Percentiles rank a stretch among this genome's conserved stretches.
These are phyloP conservation scores for Bromus sterilis DNA, from an alignment of 176 grass and related monocot genomes.

Conservation along the genomic window DNA sequence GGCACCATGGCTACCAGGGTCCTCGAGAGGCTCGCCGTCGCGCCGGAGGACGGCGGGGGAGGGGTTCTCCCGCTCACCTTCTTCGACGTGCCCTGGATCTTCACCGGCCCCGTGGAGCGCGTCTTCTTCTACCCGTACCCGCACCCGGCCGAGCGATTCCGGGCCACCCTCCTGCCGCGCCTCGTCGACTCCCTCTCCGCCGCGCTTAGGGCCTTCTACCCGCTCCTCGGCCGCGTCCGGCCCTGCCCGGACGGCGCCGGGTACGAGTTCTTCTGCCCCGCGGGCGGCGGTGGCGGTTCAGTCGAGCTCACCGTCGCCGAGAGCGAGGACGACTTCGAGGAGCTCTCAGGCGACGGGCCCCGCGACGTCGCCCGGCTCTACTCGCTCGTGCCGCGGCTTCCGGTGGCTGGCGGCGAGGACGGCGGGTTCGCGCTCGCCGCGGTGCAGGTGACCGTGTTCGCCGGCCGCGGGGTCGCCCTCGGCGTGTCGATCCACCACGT, in stretches of 20 bases:
- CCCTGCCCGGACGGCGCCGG: conserved; percentile 26
- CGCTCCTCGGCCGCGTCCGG: conserved; percentile 55
- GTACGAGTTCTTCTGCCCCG: conserved; percentile 51
- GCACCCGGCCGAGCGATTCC: conserved; percentile 36
- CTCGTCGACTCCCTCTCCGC: conserved; percentile 72
- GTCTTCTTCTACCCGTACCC: conserved; percentile 80
- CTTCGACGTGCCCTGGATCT: conserved; percentile 90
- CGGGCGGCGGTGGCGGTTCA: background rate
- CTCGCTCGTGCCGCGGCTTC: conserved; percentile 60
- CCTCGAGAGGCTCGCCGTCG: conserved; percentile 33
- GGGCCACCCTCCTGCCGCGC: conserved; percentile 33
- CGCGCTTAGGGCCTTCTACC: conserved; percentile 67
- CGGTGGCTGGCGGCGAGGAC: conserved; percentile 16
- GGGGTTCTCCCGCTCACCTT: conserved; percentile 69
- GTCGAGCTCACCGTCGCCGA: conserved; percentile 54
- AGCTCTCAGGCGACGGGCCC: conserved; percentile 35
- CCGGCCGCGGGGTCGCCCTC: conserved; percentile 40
- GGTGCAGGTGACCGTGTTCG: conserved; percentile 71
- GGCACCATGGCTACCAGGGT: conserved; percentile 30
- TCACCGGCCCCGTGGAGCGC: conserved; percentile 86
- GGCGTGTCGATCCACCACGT: conserved; percentile 88
- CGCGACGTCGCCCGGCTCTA: conserved; percentile 37
- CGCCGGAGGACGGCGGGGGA: background rate
- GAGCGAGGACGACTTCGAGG: conserved; percentile 55
- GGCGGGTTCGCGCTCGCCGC: conserved; percentile 46